Evolutionary conservation across 2,329 filamentous ascomycete genomes (phyloP).

Genomic region (Mycogone perniciosa): DNA sequence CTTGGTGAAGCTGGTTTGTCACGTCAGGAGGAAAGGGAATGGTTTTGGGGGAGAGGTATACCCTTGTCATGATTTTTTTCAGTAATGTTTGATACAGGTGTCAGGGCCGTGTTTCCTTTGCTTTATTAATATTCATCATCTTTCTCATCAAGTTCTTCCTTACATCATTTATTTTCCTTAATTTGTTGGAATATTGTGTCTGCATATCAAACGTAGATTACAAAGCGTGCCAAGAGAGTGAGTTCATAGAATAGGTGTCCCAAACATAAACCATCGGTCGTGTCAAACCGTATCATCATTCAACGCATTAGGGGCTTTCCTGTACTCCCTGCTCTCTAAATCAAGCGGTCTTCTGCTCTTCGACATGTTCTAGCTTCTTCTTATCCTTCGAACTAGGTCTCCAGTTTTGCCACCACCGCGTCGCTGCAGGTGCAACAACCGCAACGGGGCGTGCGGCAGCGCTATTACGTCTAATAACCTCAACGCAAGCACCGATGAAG

Average conservation of each 20-base stretch:
- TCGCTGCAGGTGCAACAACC: conserved; percentile 17
- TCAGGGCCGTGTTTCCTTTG: neutral
- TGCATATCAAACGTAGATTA: too few species aligned
- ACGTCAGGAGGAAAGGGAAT: neutral
- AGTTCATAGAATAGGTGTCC: too few species aligned
- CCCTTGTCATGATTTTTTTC: conserved; percentile 5
- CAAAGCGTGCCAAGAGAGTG: too few species aligned
- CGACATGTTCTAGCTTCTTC: conserved; percentile 20
- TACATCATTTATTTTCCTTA: too few species aligned
- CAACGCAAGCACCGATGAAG: conserved; percentile 35
- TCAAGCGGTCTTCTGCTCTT: neutral
- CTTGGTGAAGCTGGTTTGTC: too few species aligned
- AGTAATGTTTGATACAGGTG: conserved; percentile 2
- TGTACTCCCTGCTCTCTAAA: neutral
- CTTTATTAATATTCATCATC: too few species aligned
- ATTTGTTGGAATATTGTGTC: too few species aligned
- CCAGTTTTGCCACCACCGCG: conserved; percentile 22
- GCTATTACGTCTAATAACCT: conserved; percentile 28
- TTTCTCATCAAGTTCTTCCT: too few species aligned
- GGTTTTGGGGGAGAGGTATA: conserved; percentile 6
- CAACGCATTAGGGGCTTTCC: neutral
- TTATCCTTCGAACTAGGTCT: conserved; percentile 24
- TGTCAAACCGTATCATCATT: neutral
- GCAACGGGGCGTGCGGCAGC: conserved; percentile 18
- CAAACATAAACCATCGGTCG: too few species aligned